phyloP scores from a whole-genome alignment of 768 basidiomycete genomes.

The Boletus subparvulus region DNA sequence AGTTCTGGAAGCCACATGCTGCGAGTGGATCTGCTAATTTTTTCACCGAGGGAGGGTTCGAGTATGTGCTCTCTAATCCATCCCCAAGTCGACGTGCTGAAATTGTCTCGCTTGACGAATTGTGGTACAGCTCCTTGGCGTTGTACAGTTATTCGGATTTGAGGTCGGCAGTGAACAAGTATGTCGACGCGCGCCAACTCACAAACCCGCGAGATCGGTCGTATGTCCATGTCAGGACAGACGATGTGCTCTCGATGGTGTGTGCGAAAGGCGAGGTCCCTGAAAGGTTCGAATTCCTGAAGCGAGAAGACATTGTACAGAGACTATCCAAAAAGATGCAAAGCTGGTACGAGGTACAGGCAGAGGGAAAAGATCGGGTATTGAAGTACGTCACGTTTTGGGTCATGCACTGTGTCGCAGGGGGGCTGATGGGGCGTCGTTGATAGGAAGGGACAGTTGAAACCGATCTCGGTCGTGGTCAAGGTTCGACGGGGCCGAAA shows the following conservation, averaged over 20 bases:
- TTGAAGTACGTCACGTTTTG: conserved; percentile 51
- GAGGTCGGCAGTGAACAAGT: conserved; percentile 55
- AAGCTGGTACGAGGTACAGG: conserved; percentile 64
- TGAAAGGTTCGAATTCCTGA: conserved; percentile 51
- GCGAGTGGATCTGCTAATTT: conserved; percentile 45
- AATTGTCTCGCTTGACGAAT: not conserved
- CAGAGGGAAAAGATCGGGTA: conserved; percentile 54
- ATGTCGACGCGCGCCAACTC: conserved; percentile 59
- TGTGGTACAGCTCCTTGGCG: conserved; percentile 42
- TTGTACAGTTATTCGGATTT: conserved; percentile 61
- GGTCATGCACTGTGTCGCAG: not conserved
- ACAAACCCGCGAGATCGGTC: conserved; percentile 65
- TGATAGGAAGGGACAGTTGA: conserved; percentile 71
- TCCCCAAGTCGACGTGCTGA: not conserved
- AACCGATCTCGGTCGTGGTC: conserved; percentile 64
- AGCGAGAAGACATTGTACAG: conserved; percentile 61
- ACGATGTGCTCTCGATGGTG: conserved; percentile 40
- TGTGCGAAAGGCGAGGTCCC: conserved; percentile 33
- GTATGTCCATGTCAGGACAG: conserved; percentile 60
- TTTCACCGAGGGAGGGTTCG: conserved; percentile 62
- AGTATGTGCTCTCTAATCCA: conserved; percentile 43
- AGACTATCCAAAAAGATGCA: conserved; percentile 69
- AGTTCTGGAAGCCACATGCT: conserved; percentile 76
- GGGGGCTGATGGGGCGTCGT: not conserved
- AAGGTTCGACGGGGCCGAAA: conserved; percentile 78